Conservation (phyloP, 441 rosid genomes). For the Arabidopsis lyrata region DNA sequence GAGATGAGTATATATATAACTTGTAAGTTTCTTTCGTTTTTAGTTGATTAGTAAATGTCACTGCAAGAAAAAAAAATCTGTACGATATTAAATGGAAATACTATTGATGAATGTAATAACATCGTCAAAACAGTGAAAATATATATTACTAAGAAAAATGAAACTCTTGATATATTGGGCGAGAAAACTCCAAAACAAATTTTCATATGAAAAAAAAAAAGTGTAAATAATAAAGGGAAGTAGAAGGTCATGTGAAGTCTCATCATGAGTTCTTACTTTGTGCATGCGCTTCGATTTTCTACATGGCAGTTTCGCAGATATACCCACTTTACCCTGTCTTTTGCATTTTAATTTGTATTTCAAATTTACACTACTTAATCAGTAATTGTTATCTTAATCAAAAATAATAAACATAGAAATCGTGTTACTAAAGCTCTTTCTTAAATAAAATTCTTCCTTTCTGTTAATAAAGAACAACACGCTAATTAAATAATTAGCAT, state of each 20-base stretch:
- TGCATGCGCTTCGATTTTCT: conserved; percentile 47
- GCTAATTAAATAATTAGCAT: conserved; percentile 8
- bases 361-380: not conserved
- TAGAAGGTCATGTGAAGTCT: conserved; percentile 48
- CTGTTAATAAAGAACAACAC: not conserved
- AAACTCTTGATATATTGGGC: not conserved
- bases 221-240: conserved; percentile 30
- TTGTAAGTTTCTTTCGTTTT: not conserved
- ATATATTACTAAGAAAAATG: no score
- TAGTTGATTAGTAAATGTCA: not conserved
- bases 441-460: conserved; percentile 22
- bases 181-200: not conserved
- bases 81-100: no score
- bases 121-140: no score
- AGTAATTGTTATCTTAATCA: not conserved
- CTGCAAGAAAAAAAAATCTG: not conserved
- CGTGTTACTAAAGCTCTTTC: conserved; percentile 23
- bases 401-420: conserved; percentile 1
- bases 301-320: conserved; percentile 43
- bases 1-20: not conserved
- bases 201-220: conserved; percentile 26
- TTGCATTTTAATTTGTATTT: conserved; percentile 4
- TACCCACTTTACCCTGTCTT: conserved; percentile 26
- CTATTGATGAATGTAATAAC: no score
- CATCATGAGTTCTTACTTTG: conserved; percentile 47